Percentiles rank a stretch among this genome's conserved stretches.
Conservation (phyloP, 176 grass and related monocot species). For the Phoenix dactylifera region DNA sequence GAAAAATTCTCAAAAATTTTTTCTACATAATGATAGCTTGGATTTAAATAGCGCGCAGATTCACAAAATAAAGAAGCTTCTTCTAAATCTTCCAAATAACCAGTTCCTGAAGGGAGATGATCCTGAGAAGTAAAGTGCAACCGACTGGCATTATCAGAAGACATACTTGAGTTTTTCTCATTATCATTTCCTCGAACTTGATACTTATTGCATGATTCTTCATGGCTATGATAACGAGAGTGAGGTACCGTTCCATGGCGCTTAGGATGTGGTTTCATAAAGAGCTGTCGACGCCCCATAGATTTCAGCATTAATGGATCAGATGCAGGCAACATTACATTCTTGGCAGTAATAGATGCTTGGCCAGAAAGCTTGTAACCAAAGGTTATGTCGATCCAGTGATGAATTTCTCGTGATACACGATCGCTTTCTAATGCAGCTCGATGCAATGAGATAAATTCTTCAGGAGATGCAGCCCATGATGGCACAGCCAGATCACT, state of each 20-base stretch:
- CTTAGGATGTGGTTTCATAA: constrained; percentile 72
- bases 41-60: constrained; percentile 44
- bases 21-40: constrained; percentile 50
- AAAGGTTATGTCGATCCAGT: constrained; percentile 99
- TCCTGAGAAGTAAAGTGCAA: not conserved
- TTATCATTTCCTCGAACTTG: constrained; percentile 18
- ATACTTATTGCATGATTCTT: constrained; percentile 46
- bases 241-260: constrained; percentile 39
- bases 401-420: constrained; percentile 80
- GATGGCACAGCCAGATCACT: constrained; percentile 75
- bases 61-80: constrained; percentile 63
- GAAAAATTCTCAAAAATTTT: constrained; percentile 22
- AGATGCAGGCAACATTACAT: constrained; percentile 81
- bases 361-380: constrained; percentile 86
- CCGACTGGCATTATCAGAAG: constrained; percentile 9
- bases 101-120: constrained; percentile 30
- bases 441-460: constrained; percentile 84
- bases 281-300: constrained; percentile 69
- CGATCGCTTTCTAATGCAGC: constrained; percentile 73
- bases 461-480: constrained; percentile 61
- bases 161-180: constrained; percentile 6
- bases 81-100: constrained; percentile 62
- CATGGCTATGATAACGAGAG: constrained; percentile 34
- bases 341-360: constrained; percentile 81
- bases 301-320: constrained; percentile 72